phyloP scores from a whole-genome alignment of 1,284 basidiomycete genomes.

The Austroboletus niveus region DNA sequence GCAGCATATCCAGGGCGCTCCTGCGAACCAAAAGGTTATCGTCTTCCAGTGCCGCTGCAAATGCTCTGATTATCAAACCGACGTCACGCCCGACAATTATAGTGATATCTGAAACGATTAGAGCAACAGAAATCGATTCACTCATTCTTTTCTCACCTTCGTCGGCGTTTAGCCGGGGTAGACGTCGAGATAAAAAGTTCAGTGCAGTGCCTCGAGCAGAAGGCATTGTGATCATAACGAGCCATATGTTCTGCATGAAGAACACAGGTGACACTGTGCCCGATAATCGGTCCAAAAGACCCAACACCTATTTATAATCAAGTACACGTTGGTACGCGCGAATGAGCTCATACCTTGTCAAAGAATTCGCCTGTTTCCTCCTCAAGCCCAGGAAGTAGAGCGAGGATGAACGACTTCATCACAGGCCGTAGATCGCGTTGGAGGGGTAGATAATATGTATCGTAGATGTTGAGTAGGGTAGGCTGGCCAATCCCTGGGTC shows the following conservation, averaged over 20 bases:
- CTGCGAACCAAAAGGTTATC: constrained; percentile 86
- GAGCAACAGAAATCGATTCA: constrained; percentile 1
- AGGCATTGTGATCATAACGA: constrained; percentile 90
- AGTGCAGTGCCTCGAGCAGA: constrained; percentile 83
- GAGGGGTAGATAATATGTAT: constrained; percentile 88
- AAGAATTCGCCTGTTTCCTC: constrained; percentile 97
- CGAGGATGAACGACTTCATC: constrained; percentile 92
- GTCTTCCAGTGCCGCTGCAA: constrained; percentile 86
- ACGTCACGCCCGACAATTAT: constrained; percentile 80
- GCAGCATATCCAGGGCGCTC: constrained; percentile 77
- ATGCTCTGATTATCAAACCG: constrained; percentile 90
- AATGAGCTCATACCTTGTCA: constrained; percentile 67
- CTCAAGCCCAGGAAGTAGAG: constrained; percentile 90
- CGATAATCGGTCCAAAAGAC: constrained; percentile 79
- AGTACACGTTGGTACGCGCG: not conserved
- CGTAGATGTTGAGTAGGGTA: constrained; percentile 82
- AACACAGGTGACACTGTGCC: constrained; percentile 81
- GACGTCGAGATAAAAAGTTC: constrained; percentile 80
- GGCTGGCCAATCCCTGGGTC: constrained; percentile 48
- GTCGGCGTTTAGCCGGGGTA: constrained; percentile 66
- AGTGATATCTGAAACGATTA: constrained; percentile 55
- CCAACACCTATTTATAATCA: constrained; percentile 61
- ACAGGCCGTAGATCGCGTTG: constrained; percentile 81
- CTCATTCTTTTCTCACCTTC: constrained; percentile 51
- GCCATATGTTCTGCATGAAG: constrained; percentile 95